Conservation (phyloP, 2,329 filamentous ascomycete genomes). For the Talaromyces atroroseus region DNA sequence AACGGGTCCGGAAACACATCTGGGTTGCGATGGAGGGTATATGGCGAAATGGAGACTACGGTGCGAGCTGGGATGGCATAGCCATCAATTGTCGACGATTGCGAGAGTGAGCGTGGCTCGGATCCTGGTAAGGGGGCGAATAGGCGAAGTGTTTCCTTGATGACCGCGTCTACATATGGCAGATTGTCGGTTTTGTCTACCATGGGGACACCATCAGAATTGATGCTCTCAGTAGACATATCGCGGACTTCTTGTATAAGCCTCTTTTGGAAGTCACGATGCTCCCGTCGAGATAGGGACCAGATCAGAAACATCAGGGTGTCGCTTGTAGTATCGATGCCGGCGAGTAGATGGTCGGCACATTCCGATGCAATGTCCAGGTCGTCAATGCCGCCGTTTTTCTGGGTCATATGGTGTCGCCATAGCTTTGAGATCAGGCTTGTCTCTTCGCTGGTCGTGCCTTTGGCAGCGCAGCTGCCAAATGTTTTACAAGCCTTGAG, state of each 20-base stretch:
- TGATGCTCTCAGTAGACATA: background rate
- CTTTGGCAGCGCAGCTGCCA: too few relatives aligned
- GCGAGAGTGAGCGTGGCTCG: background rate
- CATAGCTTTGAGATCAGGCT: conserved; percentile 24
- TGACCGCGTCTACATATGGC: background rate
- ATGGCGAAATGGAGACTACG: background rate
- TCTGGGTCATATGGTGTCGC: conserved; percentile 23
- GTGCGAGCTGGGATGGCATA: background rate
- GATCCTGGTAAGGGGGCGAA: background rate
- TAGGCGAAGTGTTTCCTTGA: background rate
- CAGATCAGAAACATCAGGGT: background rate
- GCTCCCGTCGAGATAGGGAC: background rate
- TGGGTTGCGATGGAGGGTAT: background rate
- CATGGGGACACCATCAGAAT: background rate
- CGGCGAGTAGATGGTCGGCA: conserved; percentile 49
- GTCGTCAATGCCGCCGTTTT: conserved; percentile 29
- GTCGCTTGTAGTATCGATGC: too few relatives aligned
- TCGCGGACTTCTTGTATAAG: background rate
- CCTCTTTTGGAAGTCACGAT: background rate
- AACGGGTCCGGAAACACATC: background rate
- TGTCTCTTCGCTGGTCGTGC: too few relatives aligned
- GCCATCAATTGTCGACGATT: background rate
- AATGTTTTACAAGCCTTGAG: conserved; percentile 13
- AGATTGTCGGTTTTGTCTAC: background rate
- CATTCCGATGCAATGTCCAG: conserved; percentile 50